Evolutionary conservation across 352 stramenopile genomes (phyloP), one percentile per base, ranked within the genome.

Genomic region (Phytophthora fragariaefolia): DNA sequence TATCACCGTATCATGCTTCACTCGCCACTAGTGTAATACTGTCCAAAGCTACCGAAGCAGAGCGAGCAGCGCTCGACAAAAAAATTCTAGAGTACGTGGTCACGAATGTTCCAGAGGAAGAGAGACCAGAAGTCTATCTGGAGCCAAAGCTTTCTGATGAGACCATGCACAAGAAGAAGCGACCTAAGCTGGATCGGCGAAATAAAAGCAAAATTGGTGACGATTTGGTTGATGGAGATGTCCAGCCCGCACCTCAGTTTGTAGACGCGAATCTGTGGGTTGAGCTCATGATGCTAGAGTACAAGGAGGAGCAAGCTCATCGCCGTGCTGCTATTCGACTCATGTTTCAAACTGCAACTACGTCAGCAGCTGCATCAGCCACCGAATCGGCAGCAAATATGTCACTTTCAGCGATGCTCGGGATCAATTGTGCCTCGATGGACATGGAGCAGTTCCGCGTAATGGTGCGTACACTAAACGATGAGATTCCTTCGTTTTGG

Each of bases 231-330:
- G 24, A 54, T 27, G 42, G n/a, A 13, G 42, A 59, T 15, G 20
- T 30, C 18, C 40, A 34, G 1, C 8, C 42, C 5, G 27, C 42
- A 0, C 56, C 59, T 15, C 80, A 90, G 46, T 93, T 92, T 24
- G 70, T 96, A 0, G 87, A 96, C 18, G 87, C 86, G 1, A 80
- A 91, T 30, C 62, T 93, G 2, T 96, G 87, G 87, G 68, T 94
- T 3, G 83, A 93, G 30, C 71, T 94, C n/a, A 93, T 96, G 85
- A 90, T 96, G 80, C 78, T 92, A 48, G 87, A 97, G 71, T 97
- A 98, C 72, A 95, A 96, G 30, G 90, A 97, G 52, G 93, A 98
- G 60, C 92, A 98, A 66, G 89, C 92, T 0, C 93, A 97, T 59
- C 86, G 93, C 1, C 77, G 85, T 5, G 91, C 91, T 17, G 91